These are phyloP conservation scores for Friedmanniomyces simplex DNA, from an alignment of 495 filamentous ascomycete genomes.

Conservation along the genomic window DNA sequence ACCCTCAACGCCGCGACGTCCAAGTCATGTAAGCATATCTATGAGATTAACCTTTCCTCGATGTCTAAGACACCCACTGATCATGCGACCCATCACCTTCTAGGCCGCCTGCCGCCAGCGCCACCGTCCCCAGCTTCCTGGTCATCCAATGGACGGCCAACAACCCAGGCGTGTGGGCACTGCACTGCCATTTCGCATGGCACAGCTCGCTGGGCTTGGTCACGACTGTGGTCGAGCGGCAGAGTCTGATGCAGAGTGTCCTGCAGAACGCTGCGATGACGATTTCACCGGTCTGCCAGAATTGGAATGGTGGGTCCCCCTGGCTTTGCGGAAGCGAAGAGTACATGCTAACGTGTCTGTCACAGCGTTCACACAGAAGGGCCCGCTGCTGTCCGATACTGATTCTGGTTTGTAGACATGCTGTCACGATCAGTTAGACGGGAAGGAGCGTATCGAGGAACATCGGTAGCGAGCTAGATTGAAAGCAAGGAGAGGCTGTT, in stretches of 20 bases:
- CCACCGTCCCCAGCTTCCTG: background rate
- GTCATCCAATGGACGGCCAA: slow-evolving; percentile 10
- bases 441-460: too few relatives aligned
- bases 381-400: too few relatives aligned
- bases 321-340: too few relatives aligned
- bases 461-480: too few relatives aligned
- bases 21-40: too few relatives aligned
- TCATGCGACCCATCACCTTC: slow-evolving; percentile 31
- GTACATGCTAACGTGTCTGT: too few relatives aligned
- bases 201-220: slow-evolving; percentile 1
- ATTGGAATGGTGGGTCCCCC: background rate
- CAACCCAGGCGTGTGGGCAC: slow-evolving; percentile 13
- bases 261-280: background rate
- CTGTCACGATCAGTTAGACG: too few relatives aligned
- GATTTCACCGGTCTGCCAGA: background rate
- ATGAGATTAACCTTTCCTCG: too few relatives aligned
- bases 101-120: slow-evolving; percentile 30
- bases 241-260: slow-evolving; percentile 15
- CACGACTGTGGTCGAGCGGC: slow-evolving; percentile 5
- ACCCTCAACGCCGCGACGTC: slow-evolving; percentile 22
- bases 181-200: background rate
- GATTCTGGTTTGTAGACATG: too few relatives aligned
- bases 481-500: too few relatives aligned
- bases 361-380: too few relatives aligned
- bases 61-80: slow-evolving; percentile 13